Evolutionary conservation across 805 yeast genomes (phyloP).

Genomic region (Saturnispora quitensis): DNA sequence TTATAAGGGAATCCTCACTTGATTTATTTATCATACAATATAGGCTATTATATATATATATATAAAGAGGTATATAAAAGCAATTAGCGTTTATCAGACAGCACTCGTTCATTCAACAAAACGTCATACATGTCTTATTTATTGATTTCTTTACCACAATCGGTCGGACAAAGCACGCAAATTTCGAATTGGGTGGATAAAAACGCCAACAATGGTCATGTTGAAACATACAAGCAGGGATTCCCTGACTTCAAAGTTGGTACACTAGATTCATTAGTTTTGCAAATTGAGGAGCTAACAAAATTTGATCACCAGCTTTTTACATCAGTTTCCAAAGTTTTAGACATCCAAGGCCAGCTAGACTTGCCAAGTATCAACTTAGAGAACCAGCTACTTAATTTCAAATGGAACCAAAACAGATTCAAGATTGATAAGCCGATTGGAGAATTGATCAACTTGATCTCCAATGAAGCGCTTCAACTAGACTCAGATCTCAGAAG

Average conservation of each 20-base stretch:
- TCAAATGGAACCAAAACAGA: slow-evolving; percentile 83
- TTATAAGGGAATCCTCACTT: not conserved
- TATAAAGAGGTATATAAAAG: not conserved
- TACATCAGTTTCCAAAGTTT: slow-evolving; percentile 58
- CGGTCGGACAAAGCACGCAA: slow-evolving; percentile 24
- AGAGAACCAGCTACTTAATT: slow-evolving; percentile 22
- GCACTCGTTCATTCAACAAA: not conserved
- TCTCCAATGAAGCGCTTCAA: slow-evolving; percentile 69
- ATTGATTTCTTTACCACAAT: slow-evolving; percentile 24
- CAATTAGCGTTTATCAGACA: not conserved
- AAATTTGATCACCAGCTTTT: slow-evolving; percentile 76
- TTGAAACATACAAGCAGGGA: slow-evolving; percentile 45
- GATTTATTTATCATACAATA: not conserved
- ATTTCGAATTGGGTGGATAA: slow-evolving; percentile 43
- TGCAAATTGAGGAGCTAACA: slow-evolving; percentile 80
- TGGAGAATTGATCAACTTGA: slow-evolving; percentile 57
- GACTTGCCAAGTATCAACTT: not conserved
- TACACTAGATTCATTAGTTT: slow-evolving; percentile 83
- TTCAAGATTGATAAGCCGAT: slow-evolving; percentile 80
- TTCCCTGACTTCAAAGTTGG: slow-evolving; percentile 90
- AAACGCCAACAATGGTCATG: slow-evolving; percentile 46
- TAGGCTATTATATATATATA: not conserved
- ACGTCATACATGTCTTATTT: slow-evolving; percentile 13
- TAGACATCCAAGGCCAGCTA: slow-evolving; percentile 57
- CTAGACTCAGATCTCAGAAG: slow-evolving; percentile 78